Percentiles rank a stretch among this genome's conserved stretches.
Conservation (phyloP, 805 yeast genomes). For the Pachysolen tannophilus region DNA sequence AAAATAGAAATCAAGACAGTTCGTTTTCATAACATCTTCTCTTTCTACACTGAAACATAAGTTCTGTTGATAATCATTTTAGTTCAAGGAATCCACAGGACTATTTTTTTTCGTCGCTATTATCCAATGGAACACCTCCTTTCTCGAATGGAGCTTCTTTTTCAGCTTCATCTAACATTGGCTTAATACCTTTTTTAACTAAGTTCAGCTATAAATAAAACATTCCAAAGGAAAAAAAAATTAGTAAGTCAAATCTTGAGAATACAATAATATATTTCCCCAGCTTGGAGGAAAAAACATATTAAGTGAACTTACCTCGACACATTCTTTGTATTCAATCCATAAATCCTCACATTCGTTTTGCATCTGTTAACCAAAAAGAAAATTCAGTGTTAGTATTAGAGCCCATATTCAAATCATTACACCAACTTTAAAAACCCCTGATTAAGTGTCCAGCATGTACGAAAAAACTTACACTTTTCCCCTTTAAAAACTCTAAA, state of each 20-base stretch:
- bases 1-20: too few relatives aligned
- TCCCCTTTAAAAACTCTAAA: constrained; percentile 55
- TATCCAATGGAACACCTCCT: too few relatives aligned
- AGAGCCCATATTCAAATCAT: not conserved
- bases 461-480: constrained; percentile 26
- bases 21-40: too few relatives aligned
- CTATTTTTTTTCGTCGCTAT: too few relatives aligned
- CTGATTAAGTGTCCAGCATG: too few relatives aligned
- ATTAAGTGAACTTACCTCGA: constrained; percentile 40
- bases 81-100: too few relatives aligned
- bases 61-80: too few relatives aligned
- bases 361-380: constrained; percentile 30
- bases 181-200: constrained; percentile 67
- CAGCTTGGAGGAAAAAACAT: not conserved
- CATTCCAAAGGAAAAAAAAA: not conserved
- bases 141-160: constrained; percentile 87
- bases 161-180: constrained; percentile 81
- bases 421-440: not conserved
- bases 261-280: not conserved
- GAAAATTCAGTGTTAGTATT: not conserved
- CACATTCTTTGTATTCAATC: constrained; percentile 84
- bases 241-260: not conserved
- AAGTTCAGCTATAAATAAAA: constrained; percentile 30
- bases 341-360: constrained; percentile 91
- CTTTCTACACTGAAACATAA: too few relatives aligned